Evolutionary conservation across 2,329 filamentous ascomycete genomes (phyloP), one percentile per base, ranked within the genome.

Genomic region (Fusarium newnesense): DNA sequence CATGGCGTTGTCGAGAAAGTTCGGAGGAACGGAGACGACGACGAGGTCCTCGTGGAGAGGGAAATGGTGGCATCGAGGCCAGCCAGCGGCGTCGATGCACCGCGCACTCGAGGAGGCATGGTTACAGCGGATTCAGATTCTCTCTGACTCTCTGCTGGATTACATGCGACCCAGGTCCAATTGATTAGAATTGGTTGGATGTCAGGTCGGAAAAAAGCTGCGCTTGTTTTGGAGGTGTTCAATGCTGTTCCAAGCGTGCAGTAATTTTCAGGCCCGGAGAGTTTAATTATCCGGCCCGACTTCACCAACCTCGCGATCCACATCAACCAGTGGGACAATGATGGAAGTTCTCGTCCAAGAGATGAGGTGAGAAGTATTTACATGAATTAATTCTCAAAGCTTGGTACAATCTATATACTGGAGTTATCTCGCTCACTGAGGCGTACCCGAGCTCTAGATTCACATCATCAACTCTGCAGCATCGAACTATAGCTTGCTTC

Each of bases 1-100:
- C 80, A 80, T 58, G 80, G 75, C 28, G 84, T 85, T 46, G 84
- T 81, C 60, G 82, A 83, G 69, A 86, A 85, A 49, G 77, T 67
- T 56, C 82, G 80, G 60, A 64, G 58, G 37, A 79, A 76, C 18
- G 74, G 60, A 26, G 73, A 59, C n/a, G 46, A 16, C 34, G 58
- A 24, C 28, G 52, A 46, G 42, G 34, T 53, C 68, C 64, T 57
- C n/a, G 64, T 66, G 44, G 59, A 65, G 40, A 74, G 49, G n/a
- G 69, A 72, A 61, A 69, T 67, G 60, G 77, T 71, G 43, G 76
- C 76, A 62, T 81, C 78, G 73, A 80, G 72, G 61, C 78, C 73
- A 70, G 76, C 80, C 72, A 80, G 76, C 67, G 80, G 73, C 73
- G 73, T 69, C 44, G 78, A 76, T 56, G 78, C 64, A 64, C 70